Conservation (phyloP, 2,329 filamentous ascomycete species). For the Pezicula rhizophila region DNA sequence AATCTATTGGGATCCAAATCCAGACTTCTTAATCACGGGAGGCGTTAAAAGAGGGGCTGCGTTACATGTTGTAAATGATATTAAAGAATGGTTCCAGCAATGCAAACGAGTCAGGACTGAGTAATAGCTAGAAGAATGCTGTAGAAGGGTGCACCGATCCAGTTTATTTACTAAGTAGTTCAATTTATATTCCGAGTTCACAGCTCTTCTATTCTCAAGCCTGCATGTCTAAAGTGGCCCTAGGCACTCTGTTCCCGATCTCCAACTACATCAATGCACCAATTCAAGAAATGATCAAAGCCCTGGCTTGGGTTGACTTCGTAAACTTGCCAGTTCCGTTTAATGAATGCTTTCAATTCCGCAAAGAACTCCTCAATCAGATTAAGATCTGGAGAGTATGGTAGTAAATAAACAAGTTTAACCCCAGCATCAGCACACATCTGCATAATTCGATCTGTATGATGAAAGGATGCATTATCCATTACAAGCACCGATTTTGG, state of each 20-base stretch:
- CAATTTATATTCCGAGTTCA: conserved; percentile 4
- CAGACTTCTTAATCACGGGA: conserved; percentile 24
- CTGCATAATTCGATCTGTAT: conserved; percentile 15
- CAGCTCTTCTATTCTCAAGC: conserved; percentile 11
- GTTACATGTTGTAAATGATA: conserved; percentile 26
- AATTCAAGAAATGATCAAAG: conserved; percentile 20
- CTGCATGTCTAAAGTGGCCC: conserved; percentile 18
- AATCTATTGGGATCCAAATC: conserved; percentile 24
- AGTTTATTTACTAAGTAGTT: not conserved
- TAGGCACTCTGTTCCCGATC: conserved; percentile 13
- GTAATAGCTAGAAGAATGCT: conserved; percentile 6
- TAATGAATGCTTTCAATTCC: conserved; percentile 21
- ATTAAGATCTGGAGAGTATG: conserved; percentile 9
- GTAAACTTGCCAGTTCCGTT: conserved; percentile 17
- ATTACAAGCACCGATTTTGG: conserved; percentile 17
- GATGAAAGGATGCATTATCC: conserved; percentile 27
- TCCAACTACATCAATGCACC: conserved; percentile 20
- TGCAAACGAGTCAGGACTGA: conserved; percentile 8
- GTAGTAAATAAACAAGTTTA: conserved; percentile 3
- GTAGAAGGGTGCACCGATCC: not conserved
- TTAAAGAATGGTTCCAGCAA: conserved; percentile 17
- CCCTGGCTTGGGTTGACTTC: conserved; percentile 10
- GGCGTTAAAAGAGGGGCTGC: conserved; percentile 26
- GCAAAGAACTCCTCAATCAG: conserved; percentile 13
- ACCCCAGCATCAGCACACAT: conserved; percentile 14